Evolutionary conservation across 371 early-diverging fungal genomes (phyloP).

Genomic region (Apophysomyces variabilis): DNA sequence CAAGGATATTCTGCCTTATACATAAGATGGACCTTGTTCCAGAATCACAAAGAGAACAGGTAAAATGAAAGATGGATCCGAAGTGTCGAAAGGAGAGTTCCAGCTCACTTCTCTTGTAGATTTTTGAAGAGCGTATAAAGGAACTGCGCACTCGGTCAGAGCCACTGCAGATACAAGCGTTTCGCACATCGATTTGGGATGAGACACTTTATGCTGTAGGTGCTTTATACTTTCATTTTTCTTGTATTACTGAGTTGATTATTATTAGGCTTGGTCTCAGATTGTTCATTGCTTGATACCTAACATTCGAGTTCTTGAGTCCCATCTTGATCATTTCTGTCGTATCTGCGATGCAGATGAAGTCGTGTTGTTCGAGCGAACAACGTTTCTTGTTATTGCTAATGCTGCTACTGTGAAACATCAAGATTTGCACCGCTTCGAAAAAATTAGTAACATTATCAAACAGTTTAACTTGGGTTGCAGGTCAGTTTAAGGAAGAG

Average conservation of each 20-base stretch:
- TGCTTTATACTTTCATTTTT: background rate
- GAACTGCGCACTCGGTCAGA: conserved; percentile 78
- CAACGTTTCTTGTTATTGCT: conserved; percentile 96
- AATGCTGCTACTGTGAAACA: conserved; percentile 65
- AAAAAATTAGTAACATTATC: conserved; percentile 92
- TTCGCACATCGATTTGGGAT: conserved; percentile 96
- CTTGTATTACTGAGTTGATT: background rate
- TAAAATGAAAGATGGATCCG: conserved; percentile 27
- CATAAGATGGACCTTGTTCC: conserved; percentile 97
- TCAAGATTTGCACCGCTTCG: conserved; percentile 81
- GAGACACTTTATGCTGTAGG: conserved; percentile 88
- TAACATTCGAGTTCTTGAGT: conserved; percentile 81
- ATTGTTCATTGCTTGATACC: conserved; percentile 95
- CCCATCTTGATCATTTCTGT: conserved; percentile 79
- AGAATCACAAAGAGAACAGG: conserved; percentile 73
- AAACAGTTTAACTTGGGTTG: conserved; percentile 91
- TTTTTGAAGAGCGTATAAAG: conserved; percentile 70
- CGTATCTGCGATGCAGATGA: conserved; percentile 89
- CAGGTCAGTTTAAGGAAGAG: conserved; percentile 44
- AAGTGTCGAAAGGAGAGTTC: too few relatives aligned
- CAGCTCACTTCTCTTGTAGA: conserved; percentile 34
- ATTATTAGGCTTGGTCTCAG: conserved; percentile 87
- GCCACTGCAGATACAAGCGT: conserved; percentile 75
- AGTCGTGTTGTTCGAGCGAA: conserved; percentile 91
- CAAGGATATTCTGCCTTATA: conserved; percentile 91